Evolutionary conservation across 805 yeast species (phyloP), one percentile per base, ranked within the genome.

Genomic region (Saturnispora serradocipensis): DNA sequence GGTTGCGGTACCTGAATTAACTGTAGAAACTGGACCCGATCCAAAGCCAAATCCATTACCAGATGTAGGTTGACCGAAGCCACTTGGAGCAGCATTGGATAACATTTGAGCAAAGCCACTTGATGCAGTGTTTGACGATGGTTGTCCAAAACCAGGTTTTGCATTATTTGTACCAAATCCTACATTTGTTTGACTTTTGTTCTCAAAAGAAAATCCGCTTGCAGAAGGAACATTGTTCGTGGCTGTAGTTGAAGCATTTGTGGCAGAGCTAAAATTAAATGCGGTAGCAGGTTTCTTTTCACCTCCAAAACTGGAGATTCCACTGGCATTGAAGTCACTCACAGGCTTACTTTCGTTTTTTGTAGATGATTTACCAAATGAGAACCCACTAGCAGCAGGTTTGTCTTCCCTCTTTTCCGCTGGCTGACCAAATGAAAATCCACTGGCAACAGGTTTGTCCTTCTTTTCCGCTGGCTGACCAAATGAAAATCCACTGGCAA

Each of bases 11-110:
- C 44, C 48, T 27, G 48, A 28, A 15, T 24, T 28, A 28, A 27
- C 48, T 25, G 36, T 44, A n/a, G 48, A 43, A 6, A 42, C 48
- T 9, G 52, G 48, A 2, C 48, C 48, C 10, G 52, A 49, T 6
- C 52, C 52, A 44, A 49, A 36, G 4, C 52, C 48, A 49, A 49
- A 49, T 3, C 45, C 52, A 8, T 15, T 40, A 24, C 20, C 34
- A 22, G 35, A 34, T n/a, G 35, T 15, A 22, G 15, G 35, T 24
- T n/a, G 43, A n/a, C 40, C 44, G 15, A 40, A 40, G 13, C 44
- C 44, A 16, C 22, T n/a, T 36, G 20, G 22, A 36, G 40, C 13
- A 30, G 15, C 15, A 13, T 30, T 30, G 5, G 34, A 30, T 30
- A 30, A 30, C 2, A n/a, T 5, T 30, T 30, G 34, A 13, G 15